These are phyloP conservation scores for Blastobotrys illinoisensis DNA, from an alignment of 1,139 yeast genomes.

Conservation along the genomic window DNA sequence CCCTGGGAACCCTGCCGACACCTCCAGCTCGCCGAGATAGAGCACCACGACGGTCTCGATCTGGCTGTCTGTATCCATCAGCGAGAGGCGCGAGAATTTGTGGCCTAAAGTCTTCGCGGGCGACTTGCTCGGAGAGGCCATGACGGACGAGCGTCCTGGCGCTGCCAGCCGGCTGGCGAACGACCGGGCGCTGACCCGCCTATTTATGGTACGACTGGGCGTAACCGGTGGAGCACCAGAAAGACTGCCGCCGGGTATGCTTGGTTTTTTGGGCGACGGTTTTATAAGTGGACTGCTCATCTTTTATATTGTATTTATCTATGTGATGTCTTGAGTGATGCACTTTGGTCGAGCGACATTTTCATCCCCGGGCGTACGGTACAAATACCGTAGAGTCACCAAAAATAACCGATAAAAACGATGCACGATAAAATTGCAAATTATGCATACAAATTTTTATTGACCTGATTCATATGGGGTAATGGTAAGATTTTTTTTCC, in stretches of 20 bases:
- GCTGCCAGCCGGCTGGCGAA: neutral
- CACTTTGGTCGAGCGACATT: neutral
- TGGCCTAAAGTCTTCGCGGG: constrained; percentile 1
- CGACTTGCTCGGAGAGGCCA: neutral
- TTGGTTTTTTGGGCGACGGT: neutral
- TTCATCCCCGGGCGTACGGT: neutral
- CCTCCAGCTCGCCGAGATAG: neutral
- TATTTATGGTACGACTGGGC: neutral
- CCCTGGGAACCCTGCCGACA: constrained; percentile 3
- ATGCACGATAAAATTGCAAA: too few relatives aligned
- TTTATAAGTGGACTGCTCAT: neutral
- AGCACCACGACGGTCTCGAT: constrained; percentile 1
- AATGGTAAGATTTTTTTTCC: too few relatives aligned
- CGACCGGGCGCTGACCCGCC: neutral
- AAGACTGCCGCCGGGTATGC: neutral
- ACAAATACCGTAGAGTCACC: neutral
- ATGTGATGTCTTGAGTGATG: neutral
- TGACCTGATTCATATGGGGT: too few relatives aligned
- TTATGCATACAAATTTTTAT: too few relatives aligned
- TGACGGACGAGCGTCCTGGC: neutral
- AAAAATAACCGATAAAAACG: too few relatives aligned
- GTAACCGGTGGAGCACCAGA: neutral
- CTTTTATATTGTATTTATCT: neutral
- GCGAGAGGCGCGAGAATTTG: constrained; percentile 1
- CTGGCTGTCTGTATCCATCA: neutral